Evolutionary conservation across 2,329 filamentous ascomycete species (phyloP).

Genomic region (Pseudocercospora fijiensis): DNA sequence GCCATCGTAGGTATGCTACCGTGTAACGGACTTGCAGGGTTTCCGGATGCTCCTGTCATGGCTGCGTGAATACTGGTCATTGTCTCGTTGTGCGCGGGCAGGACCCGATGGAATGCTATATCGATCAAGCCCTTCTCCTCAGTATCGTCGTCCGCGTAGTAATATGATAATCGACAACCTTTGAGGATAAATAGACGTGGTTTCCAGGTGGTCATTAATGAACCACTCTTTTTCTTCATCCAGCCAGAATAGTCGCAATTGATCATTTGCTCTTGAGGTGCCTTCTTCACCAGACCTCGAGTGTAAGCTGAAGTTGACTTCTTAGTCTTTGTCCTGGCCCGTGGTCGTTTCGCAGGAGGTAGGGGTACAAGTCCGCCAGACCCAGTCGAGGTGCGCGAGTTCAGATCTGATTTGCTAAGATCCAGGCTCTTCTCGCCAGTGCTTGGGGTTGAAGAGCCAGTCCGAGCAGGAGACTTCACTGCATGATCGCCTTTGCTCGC

Average conservation of each 20-base stretch:
- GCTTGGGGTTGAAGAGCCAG: slow-evolving; percentile 69
- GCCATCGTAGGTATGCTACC: slow-evolving; percentile 41
- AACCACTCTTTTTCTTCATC: slow-evolving; percentile 99
- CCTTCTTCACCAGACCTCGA: slow-evolving; percentile 76
- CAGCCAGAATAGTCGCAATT: slow-evolving; percentile 92
- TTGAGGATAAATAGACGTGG: slow-evolving; percentile 92
- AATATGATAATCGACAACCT: slow-evolving; percentile 88
- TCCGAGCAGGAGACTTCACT: slow-evolving; percentile 66
- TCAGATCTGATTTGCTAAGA: slow-evolving; percentile 37
- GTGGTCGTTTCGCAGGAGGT: slow-evolving; percentile 28
- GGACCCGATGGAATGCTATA: slow-evolving; percentile 94
- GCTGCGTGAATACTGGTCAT: slow-evolving; percentile 89
- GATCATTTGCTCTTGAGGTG: slow-evolving; percentile 78
- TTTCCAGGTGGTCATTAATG: slow-evolving; percentile 97
- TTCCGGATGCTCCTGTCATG: slow-evolving; percentile 76
- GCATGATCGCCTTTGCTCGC: slow-evolving; percentile 35
- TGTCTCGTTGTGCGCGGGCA: slow-evolving; percentile 87
- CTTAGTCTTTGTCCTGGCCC: slow-evolving; percentile 58
- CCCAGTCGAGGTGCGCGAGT: slow-evolving; percentile 46
- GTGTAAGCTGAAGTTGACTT: slow-evolving; percentile 94
- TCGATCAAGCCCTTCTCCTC: slow-evolving; percentile 96
- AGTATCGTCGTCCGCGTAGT: slow-evolving; percentile 88
- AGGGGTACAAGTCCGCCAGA: slow-evolving; percentile 41
- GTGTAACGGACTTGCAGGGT: slow-evolving; percentile 56
- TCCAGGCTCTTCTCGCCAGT: slow-evolving; percentile 50